These are phyloP conservation scores for Paramecium biaurelia DNA, from an alignment of 73 alveolate genomes.

Conservation along the genomic window DNA sequence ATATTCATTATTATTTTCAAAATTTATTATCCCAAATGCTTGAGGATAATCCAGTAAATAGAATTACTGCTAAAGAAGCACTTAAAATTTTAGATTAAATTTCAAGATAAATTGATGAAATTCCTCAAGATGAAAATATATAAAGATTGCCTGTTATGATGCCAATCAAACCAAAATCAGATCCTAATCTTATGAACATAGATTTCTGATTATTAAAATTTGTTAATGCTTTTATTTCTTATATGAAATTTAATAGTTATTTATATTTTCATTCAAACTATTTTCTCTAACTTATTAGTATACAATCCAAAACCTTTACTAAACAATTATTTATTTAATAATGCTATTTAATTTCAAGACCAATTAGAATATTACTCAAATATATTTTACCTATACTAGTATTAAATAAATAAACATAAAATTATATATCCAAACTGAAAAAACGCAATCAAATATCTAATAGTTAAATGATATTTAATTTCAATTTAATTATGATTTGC, in stretches of 20 bases:
- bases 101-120: not conserved
- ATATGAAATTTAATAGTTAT: not conserved
- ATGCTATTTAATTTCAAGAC: too few species aligned
- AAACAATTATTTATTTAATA: too few species aligned
- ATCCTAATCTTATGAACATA: not conserved
- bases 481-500: constrained; percentile 39
- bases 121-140: not conserved
- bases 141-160: not conserved
- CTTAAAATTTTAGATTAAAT: not conserved
- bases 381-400: not conserved
- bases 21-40: not conserved
- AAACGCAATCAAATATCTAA: not conserved
- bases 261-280: too few species aligned
- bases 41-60: not conserved
- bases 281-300: too few species aligned
- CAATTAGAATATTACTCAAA: too few species aligned
- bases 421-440: not conserved
- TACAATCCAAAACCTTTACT: too few species aligned
- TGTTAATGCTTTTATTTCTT: not conserved
- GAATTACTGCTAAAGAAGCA: not conserved
- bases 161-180: not conserved
- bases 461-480: not conserved
- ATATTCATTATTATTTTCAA: not conserved
- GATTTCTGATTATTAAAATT: not conserved
- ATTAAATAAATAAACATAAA: not conserved